Conservation (phyloP, 306 rosid species). For the Malus asiatica region DNA sequence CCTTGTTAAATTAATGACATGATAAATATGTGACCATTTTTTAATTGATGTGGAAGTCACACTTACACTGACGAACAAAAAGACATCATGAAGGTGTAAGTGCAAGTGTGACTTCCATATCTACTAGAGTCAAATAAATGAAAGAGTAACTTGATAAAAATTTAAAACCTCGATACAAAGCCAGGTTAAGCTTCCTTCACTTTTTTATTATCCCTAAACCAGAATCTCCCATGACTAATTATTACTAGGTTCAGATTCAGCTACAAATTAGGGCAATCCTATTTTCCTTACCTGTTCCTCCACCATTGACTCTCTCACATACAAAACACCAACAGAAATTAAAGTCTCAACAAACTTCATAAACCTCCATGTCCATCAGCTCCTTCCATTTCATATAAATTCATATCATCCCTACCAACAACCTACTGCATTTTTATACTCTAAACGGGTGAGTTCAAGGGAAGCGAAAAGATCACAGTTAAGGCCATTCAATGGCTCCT, state of each 20-base stretch:
- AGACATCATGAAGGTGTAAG: too few species aligned
- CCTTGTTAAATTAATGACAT: too few species aligned
- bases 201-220: neutral
- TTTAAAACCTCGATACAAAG: too few species aligned
- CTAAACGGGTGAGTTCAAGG: constrained; percentile 2
- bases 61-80: too few species aligned
- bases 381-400: neutral
- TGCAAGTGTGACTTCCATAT: too few species aligned
- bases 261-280: neutral
- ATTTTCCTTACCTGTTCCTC: neutral
- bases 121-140: too few species aligned
- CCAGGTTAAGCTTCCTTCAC: neutral
- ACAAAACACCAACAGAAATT: neutral
- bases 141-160: too few species aligned
- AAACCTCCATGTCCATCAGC: constrained; percentile 9
- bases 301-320: neutral
- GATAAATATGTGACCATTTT: too few species aligned
- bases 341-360: constrained; percentile 20
- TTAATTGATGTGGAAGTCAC: too few species aligned
- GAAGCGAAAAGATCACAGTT: neutral
- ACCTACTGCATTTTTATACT: neutral
- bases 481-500: constrained; percentile 7
- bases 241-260: neutral
- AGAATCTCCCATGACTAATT: neutral
- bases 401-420: constrained; percentile 6